These are phyloP conservation scores for Psilocybe cubensis DNA, from an alignment of 768 basidiomycete species.

Conservation along the genomic window DNA sequence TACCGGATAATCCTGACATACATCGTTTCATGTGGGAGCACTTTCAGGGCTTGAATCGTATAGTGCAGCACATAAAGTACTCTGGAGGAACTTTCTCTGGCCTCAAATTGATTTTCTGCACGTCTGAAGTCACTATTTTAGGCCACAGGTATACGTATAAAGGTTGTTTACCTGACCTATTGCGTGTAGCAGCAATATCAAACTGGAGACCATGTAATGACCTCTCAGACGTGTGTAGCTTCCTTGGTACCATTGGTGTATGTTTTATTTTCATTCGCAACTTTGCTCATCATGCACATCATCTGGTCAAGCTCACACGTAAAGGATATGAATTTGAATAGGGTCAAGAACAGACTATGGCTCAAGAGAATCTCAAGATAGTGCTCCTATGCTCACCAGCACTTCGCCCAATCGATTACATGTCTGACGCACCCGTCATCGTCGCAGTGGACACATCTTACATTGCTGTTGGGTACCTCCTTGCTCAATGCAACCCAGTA, in stretches of 20 bases:
- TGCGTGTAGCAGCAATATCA: constrained; percentile 15
- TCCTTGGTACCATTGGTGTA: too few relatives aligned
- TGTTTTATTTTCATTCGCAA: constrained; percentile 9
- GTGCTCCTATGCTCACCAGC: background rate
- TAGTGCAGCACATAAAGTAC: constrained; percentile 23
- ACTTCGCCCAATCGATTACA: background rate
- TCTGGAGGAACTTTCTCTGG: constrained; percentile 46
- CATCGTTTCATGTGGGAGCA: constrained; percentile 5
- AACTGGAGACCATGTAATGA: constrained; percentile 26
- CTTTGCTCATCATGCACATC: background rate
- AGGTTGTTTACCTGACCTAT: constrained; percentile 17
- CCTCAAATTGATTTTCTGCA: constrained; percentile 31
- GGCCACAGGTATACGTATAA: constrained; percentile 41
- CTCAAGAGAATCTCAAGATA: background rate
- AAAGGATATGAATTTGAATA: background rate
- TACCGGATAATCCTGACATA: constrained; percentile 32
- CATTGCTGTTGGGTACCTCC: background rate
- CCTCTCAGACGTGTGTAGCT: too few relatives aligned
- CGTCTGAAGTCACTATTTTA: constrained; percentile 26
- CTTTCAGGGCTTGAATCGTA: constrained; percentile 24
- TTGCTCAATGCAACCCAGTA: background rate
- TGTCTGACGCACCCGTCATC: background rate
- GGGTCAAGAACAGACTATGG: background rate
- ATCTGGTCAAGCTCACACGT: background rate
- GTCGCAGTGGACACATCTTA: background rate